A percentile compares a stretch with the other conserved stretches of the same genome.
Conservation (phyloP, 139 green algal genomes). For the Coelastrella sp. region DNA sequence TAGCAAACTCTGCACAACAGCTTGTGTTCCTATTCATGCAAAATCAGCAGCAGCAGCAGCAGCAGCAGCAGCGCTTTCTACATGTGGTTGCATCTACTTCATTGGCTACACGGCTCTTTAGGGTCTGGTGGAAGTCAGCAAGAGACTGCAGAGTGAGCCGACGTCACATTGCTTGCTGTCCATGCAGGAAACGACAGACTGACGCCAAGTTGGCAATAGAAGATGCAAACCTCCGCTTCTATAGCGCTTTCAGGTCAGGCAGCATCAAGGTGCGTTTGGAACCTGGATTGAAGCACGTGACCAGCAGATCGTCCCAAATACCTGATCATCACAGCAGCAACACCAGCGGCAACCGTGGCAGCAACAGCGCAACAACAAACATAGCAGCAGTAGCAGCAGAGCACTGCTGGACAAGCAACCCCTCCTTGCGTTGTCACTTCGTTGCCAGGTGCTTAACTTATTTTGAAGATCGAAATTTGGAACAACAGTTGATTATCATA, state of each 20-base stretch:
- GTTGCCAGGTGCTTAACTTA: no score
- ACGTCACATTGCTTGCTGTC: not conserved
- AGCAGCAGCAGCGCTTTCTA: not conserved
- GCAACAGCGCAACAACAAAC: no score
- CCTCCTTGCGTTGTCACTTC: no score
- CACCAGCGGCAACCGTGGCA: not conserved
- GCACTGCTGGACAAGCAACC: no score
- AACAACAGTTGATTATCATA: no score
- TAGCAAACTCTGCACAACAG: no score
- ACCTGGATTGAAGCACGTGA: not conserved
- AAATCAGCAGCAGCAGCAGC: not conserved
- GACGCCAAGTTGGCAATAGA: conserved; percentile 78
- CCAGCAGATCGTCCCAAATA: not conserved
- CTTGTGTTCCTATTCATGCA: no score
- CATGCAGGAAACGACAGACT: conserved; percentile 53
- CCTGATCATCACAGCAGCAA: not conserved
- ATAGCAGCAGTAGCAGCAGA: no score
- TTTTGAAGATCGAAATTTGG: no score
- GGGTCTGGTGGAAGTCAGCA: not conserved
- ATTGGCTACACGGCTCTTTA: no score
- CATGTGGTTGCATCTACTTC: no score
- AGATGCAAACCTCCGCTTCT: conserved; percentile 87
- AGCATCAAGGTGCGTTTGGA: conserved; percentile 54
- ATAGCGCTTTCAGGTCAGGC: conserved; percentile 79
- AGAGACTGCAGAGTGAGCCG: not conserved